Percentiles rank a stretch among this genome's conserved stretches.
Evolutionary conservation across 257 asterid species (phyloP).

Genomic region (Forsythia suspensa): DNA sequence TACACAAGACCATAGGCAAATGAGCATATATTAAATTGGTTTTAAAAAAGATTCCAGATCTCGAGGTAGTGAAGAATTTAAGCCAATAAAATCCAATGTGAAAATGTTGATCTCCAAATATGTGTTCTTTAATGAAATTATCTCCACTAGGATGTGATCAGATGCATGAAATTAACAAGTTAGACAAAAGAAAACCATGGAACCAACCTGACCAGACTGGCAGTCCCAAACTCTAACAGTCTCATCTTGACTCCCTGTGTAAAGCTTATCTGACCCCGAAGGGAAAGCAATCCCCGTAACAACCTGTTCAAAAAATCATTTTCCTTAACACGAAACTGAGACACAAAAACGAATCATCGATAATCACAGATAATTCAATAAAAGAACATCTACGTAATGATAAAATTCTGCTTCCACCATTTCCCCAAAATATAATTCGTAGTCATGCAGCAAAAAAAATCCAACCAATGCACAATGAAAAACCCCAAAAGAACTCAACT

Average conservation of each 20-base stretch:
- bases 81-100: background rate
- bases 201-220: conserved; percentile 90
- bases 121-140: background rate
- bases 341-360: background rate
- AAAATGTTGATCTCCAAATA: background rate
- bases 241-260: conserved; percentile 90
- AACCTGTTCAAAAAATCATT: conserved; percentile 50
- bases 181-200: conserved; percentile 2
- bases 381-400: background rate
- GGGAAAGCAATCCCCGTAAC: conserved; percentile 90
- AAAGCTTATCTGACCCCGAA: conserved; percentile 88
- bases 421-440: background rate
- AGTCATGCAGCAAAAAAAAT: conserved; percentile 5
- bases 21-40: background rate
- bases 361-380: background rate
- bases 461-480: background rate
- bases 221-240: conserved; percentile 95
- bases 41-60: background rate
- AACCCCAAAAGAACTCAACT: conserved; percentile 2
- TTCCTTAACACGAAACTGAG: conserved; percentile 1
- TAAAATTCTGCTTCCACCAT: background rate
- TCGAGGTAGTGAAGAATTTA: background rate
- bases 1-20: background rate
- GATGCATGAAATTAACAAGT: background rate
- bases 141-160: conserved; percentile 10